Base-by-base conservation (phyloP, 2,329 filamentous ascomycete genomes). In the Ophiostoma piceae region DNA sequence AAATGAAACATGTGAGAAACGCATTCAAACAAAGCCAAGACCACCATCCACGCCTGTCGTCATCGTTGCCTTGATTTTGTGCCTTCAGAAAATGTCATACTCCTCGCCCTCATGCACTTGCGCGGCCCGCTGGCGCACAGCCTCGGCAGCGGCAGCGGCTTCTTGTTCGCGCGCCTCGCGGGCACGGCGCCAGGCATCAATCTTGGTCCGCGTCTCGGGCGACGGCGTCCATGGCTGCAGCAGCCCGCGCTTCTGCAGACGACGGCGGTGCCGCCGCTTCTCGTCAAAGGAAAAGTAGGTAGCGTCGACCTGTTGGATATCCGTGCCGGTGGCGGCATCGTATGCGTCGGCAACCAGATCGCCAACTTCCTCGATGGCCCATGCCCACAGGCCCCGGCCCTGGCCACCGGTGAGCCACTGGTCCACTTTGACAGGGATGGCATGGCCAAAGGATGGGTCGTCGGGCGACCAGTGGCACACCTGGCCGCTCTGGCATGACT, bases 351-450 rank as follows among this genome's bases (percentile, higher is more conserved):
- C 84, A 29, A 79, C 67, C 72, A 79, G 75, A 73, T 88, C 86
- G 7, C 78, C 77, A 1, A 81, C 72, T 47, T 85, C 81, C 67
- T 86, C 82, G 4, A 75, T 74, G 1, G 80, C 73, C 62, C 77
- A 75, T n/a, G 76, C 76, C 16, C 78, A 76, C 3, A 82, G 62
- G 1, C 73, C 74, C 51, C 84, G 82, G 5, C 84, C 84, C 43
- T 77, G 78, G 0, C 86, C 86, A 19, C 84, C 83, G 0, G 84
- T 85, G 9, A 80, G 75, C 86, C 86, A 89, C 74, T 88, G 82
- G 75, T 89, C 87, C 14, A 89, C 74, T 78, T 88, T 89, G 70
- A 87, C 83, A 2, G 87, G 87, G 65, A 89, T 80, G 1, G 86
- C 84, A 54, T 80, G 81, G n/a, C 86, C 87, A 76, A 87, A 89